These are phyloP conservation scores for Spirogloea muscicola DNA, from an alignment of 139 green algal species.

Conservation along the genomic window DNA sequence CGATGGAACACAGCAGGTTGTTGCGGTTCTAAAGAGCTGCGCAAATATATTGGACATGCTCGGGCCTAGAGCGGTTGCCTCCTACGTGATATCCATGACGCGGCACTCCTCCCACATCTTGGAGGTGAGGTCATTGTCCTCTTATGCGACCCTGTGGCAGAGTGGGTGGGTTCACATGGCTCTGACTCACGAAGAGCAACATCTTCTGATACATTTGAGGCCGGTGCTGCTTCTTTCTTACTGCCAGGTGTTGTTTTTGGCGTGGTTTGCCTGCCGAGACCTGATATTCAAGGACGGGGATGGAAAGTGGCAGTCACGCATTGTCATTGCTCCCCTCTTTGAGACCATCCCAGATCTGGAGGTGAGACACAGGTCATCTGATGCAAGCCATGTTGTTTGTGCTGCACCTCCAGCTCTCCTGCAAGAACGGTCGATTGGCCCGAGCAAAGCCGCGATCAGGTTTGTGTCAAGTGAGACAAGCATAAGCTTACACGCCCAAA, in stretches of 20 bases:
- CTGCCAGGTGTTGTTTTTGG: conserved; percentile 35
- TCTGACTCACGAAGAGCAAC: too few relatives aligned
- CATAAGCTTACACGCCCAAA: too few relatives aligned
- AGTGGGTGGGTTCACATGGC: too few relatives aligned
- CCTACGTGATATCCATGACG: conserved; percentile 92
- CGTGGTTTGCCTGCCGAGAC: conserved; percentile 46
- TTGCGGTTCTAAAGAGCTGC: conserved; percentile 8
- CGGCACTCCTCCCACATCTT: conserved; percentile 78
- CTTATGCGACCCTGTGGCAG: too few relatives aligned
- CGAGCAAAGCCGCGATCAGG: too few relatives aligned
- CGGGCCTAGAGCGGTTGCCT: conserved; percentile 60
- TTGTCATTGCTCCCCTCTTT: conserved; percentile 87
- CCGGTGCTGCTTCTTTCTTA: too few relatives aligned
- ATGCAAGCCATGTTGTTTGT: too few relatives aligned
- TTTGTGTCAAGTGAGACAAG: too few relatives aligned
- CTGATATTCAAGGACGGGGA: conserved; percentile 78
- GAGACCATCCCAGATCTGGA: conserved; percentile 65
- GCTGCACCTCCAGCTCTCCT: too few relatives aligned
- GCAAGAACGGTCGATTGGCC: too few relatives aligned
- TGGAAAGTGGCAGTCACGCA: not conserved
- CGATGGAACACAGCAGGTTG: conserved; percentile 34
- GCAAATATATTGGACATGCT: conserved; percentile 14
- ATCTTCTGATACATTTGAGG: too few relatives aligned
- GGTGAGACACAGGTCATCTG: too few relatives aligned
- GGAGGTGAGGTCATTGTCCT: conserved; percentile 57